A percentile compares a stretch with the other conserved stretches of the same genome.
Conservation (phyloP, 345 rosid species). For the Brassica carinata region DNA sequence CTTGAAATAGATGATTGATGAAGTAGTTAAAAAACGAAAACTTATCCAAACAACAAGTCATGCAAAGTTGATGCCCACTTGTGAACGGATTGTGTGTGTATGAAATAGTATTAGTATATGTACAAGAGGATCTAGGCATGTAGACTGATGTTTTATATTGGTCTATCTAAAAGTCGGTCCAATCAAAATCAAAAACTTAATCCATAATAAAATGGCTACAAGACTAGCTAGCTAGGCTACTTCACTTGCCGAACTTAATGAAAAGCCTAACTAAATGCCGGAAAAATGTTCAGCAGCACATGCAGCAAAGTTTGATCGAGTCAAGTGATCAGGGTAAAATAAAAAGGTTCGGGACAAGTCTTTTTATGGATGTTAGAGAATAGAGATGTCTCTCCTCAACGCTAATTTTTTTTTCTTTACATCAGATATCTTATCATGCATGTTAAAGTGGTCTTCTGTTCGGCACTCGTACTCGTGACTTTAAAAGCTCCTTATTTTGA, state of each 20-base stretch:
- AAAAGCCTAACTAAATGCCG: conserved; percentile 33
- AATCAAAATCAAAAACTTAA: conserved; percentile 13
- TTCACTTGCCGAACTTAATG: conserved; percentile 32
- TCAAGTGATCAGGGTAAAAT: not conserved
- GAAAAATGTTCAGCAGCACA: conserved; percentile 14
- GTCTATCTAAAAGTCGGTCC: conserved; percentile 29
- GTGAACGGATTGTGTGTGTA: conserved; percentile 22
- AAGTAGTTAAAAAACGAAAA: conserved; percentile 30
- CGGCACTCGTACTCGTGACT: not conserved
- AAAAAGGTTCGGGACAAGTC: not conserved
- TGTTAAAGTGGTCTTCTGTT: not conserved
- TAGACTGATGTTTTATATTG: conserved; percentile 29
- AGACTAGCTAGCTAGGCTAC: conserved; percentile 26
- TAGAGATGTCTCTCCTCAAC: not conserved
- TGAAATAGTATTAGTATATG: conserved; percentile 17
- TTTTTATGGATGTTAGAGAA: not conserved
- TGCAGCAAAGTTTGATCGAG: conserved; percentile 17
- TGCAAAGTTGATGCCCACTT: conserved; percentile 36
- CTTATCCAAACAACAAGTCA: conserved; percentile 16
- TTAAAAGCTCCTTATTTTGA: too few relatives aligned
- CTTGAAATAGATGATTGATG: conserved; percentile 17
- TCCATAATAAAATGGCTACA: conserved; percentile 13
- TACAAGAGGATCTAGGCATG: conserved; percentile 5
- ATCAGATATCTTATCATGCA: not conserved
- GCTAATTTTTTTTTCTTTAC: not conserved